phyloP scores from a whole-genome alignment of 345 rosid genomes.

The Hirschfeldia incana region DNA sequence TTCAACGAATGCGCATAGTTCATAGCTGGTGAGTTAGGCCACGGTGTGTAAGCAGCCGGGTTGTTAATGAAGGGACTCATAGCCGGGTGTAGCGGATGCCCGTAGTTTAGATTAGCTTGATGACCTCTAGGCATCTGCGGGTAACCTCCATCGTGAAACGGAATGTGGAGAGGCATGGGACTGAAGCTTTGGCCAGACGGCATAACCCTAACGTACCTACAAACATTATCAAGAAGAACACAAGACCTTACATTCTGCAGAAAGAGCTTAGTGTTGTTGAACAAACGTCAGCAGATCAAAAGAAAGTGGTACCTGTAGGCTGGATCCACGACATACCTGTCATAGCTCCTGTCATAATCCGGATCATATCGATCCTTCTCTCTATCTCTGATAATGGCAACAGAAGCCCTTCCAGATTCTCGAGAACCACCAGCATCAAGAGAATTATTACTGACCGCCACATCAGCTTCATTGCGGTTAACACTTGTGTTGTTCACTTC shows the following conservation, averaged over 20 bases:
- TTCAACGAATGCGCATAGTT: slow-evolving; percentile 71
- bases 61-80: slow-evolving; percentile 55
- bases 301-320: slow-evolving; percentile 25
- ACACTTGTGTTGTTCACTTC: slow-evolving; percentile 44
- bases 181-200: slow-evolving; percentile 67
- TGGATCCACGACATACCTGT: slow-evolving; percentile 56
- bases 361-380: slow-evolving; percentile 96
- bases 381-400: slow-evolving; percentile 92
- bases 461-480: slow-evolving; percentile 61
- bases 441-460: slow-evolving; percentile 36
- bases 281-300: not conserved
- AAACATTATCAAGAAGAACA: slow-evolving; percentile 1
- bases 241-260: not conserved
- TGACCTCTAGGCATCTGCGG: slow-evolving; percentile 77
- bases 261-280: not conserved
- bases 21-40: slow-evolving; percentile 71
- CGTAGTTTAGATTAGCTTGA: slow-evolving; percentile 59
- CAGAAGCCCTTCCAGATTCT: slow-evolving; percentile 56
- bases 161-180: slow-evolving; percentile 67
- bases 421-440: slow-evolving; percentile 47
- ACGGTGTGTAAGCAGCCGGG: slow-evolving; percentile 56
- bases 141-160: slow-evolving; percentile 63
- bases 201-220: slow-evolving; percentile 79
- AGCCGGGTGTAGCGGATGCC: slow-evolving; percentile 50
- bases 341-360: slow-evolving; percentile 93